Evolutionary conservation across 768 basidiomycete species (phyloP).

Genomic region (Termitomyces sp.): DNA sequence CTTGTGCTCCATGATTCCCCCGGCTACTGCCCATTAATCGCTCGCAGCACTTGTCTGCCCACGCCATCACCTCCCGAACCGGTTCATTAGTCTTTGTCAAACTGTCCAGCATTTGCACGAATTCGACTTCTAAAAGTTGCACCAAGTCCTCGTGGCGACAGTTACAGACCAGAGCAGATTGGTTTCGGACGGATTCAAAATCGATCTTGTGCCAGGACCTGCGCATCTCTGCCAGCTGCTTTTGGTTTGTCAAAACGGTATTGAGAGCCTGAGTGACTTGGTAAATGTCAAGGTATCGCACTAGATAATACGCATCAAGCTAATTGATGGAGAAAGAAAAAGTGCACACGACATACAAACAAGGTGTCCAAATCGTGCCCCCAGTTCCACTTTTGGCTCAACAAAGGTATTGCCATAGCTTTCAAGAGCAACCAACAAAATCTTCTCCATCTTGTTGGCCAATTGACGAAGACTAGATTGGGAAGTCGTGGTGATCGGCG

Average conservation of each 20-base stretch:
- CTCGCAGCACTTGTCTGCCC: constrained; percentile 91
- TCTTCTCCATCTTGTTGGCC: constrained; percentile 91
- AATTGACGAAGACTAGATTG: constrained; percentile 73
- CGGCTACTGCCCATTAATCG: constrained; percentile 72
- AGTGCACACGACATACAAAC: constrained; percentile 57
- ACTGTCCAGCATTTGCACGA: constrained; percentile 71
- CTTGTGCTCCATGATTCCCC: constrained; percentile 45
- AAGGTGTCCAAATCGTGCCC: constrained; percentile 87
- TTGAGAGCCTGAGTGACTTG: constrained; percentile 88
- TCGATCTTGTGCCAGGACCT: constrained; percentile 86
- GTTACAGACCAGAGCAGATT: constrained; percentile 90
- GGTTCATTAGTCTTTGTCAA: constrained; percentile 73
- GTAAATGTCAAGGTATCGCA: constrained; percentile 89
- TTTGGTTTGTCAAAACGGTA: constrained; percentile 85
- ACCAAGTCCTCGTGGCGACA: constrained; percentile 88
- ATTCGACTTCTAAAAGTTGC: constrained; percentile 82
- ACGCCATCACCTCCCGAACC: constrained; percentile 82
- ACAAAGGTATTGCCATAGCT: constrained; percentile 86
- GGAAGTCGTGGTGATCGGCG: constrained; percentile 64
- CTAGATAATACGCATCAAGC: constrained; percentile 33
- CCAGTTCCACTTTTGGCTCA: constrained; percentile 87
- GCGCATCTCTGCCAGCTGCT: constrained; percentile 82
- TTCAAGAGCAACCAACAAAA: constrained; percentile 75
- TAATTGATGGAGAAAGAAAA: constrained; percentile 1
- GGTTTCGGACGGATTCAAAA: constrained; percentile 88